Conservation (phyloP, 345 rosid genomes). For the rapeseed (Brassica napus) region Da-Ae NC_063448.1:56474001-56474500, state of each 20-base stretch:
- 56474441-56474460: slow-evolving; percentile 72
- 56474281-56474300: background rate
- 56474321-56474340: slow-evolving; percentile 18
- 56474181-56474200: slow-evolving; percentile 13
- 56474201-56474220: background rate
- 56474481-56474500: slow-evolving; percentile 71
- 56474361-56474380: slow-evolving; percentile 75
- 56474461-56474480: slow-evolving; percentile 71
- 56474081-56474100: slow-evolving; percentile 1
- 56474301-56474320: background rate
- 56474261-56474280: background rate
- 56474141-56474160: slow-evolving; percentile 13
- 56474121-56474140: slow-evolving; percentile 5
- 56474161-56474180: background rate
- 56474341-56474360: slow-evolving; percentile 52
- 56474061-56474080: slow-evolving; percentile 10
- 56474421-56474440: slow-evolving; percentile 92
- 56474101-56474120: slow-evolving; percentile 22
- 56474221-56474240: background rate
- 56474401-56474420: slow-evolving; percentile 74
- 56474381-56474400: slow-evolving; percentile 88
- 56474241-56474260: background rate
- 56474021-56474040: slow-evolving; percentile 3
- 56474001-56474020: slow-evolving; percentile 45
- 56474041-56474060: background rate